Base-by-base conservation (phyloP, 2,329 filamentous ascomycete genomes). In the Trichoderma afroharzianum region DNA sequence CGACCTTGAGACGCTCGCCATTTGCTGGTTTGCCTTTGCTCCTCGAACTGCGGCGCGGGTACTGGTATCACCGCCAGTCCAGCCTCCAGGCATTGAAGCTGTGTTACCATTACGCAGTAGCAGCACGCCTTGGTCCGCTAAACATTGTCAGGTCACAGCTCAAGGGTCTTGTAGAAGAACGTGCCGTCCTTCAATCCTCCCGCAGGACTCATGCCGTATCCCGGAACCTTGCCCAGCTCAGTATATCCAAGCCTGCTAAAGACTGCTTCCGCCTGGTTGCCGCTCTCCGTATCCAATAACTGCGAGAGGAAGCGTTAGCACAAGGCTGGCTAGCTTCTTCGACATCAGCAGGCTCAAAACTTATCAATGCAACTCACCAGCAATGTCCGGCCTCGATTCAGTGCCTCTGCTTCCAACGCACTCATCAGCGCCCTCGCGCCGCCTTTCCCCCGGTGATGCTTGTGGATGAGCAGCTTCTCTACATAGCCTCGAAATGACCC, bases 111-210 rank as follows among this genome's bases (percentile, higher is more conserved):
- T 26, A 5, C 18, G 32, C n/a, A 32, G 7, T 33, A 61, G 24
- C 43, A 24, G 33, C 28, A 43, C 11, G 24, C n/a, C 32, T 9
- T 30, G 2, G n/a, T 59, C 21, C 64, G 64, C 53, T 43, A 66
- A 32, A 30, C 12, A 33, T 14, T 32, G 12, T 33, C 26, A 9
- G n/a, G 36, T 71, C 64, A 70, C 58, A 74, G 62, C 26, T 64
- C 72, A 43, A 91, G 79, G 71, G 88, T 83, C 79, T 90, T 90
- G 78, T 89, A 91, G 75, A 89, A 88, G 74, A 89, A 88, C 0
- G 85, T 83, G 67, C 84, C 85, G 73, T 85, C 85, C 73, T 83
- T 84, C 69, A 87, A 78, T 58, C 82, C 83, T 30, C 86, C 84
- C 12, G 81, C 81, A 21, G 85, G 86, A 74, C 82, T 85, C 70